Evolutionary conservation across 2,329 filamentous ascomycete species (phyloP).

Genomic region (Pseudogymnoascus verrucosus): DNA sequence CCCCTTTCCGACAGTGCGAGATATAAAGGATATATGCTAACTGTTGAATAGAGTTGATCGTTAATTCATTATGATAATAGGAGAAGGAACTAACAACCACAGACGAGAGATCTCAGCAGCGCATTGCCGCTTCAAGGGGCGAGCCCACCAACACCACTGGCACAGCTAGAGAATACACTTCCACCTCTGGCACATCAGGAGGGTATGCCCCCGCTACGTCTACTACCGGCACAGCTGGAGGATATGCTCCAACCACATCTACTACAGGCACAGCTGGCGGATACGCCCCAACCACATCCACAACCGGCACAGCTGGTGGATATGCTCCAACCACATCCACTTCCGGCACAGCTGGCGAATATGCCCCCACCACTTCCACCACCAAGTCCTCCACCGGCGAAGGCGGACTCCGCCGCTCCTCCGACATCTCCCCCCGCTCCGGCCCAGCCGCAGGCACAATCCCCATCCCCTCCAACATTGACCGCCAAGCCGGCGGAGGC

Average conservation of each 20-base stretch:
- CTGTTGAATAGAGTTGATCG: neutral
- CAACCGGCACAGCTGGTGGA: slow-evolving; percentile 14
- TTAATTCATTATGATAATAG: neutral
- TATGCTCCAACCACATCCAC: slow-evolving; percentile 18
- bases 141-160: neutral
- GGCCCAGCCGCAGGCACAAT: slow-evolving; percentile 12
- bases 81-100: neutral
- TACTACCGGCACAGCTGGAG: slow-evolving; percentile 10
- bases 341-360: slow-evolving; percentile 9
- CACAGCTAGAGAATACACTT: neutral
- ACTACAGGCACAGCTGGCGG: slow-evolving; percentile 13
- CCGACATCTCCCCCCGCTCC: slow-evolving; percentile 7
- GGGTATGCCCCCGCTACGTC: slow-evolving; percentile 18
- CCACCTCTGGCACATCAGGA: slow-evolving; percentile 13
- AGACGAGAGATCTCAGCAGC: neutral
- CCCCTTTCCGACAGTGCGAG: neutral
- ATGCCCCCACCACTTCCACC: slow-evolving; percentile 11
- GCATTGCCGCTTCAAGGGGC: neutral
- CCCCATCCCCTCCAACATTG: slow-evolving; percentile 20
- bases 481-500: slow-evolving; percentile 17
- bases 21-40: neutral
- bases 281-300: slow-evolving; percentile 18
- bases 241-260: slow-evolving; percentile 7
- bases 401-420: neutral
- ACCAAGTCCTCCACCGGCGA: slow-evolving; percentile 13